These are phyloP conservation scores for Pouteria glomerata DNA, from an alignment of 148 eudicot genomes.

Conservation along the genomic window DNA sequence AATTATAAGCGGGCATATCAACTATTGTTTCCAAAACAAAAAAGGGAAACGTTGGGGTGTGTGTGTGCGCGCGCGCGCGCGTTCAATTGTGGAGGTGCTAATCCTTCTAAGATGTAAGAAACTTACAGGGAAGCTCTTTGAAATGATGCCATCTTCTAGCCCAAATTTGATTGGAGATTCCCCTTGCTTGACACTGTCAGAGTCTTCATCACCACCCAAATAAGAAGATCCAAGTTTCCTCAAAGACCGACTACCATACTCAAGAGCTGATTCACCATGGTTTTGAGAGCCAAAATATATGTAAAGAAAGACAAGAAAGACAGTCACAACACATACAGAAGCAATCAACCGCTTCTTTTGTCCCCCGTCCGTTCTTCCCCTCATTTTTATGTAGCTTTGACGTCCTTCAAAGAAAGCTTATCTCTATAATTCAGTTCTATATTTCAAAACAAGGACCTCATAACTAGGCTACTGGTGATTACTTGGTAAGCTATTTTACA, in stretches of 20 bases:
- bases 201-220: slow-evolving; percentile 83
- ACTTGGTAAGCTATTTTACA: neutral
- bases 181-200: slow-evolving; percentile 51
- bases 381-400: slow-evolving; percentile 33
- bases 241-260: slow-evolving; percentile 88
- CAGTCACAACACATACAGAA: slow-evolving; percentile 40
- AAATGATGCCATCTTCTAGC: slow-evolving; percentile 47
- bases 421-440: slow-evolving; percentile 3
- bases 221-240: slow-evolving; percentile 75
- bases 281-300: slow-evolving; percentile 72
- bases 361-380: slow-evolving; percentile 83
- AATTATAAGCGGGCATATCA: slow-evolving; percentile 19
- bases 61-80: no score
- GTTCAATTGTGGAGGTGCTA: no score
- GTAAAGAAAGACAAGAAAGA: slow-evolving; percentile 64
- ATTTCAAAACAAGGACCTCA: slow-evolving; percentile 17
- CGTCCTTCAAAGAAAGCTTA: slow-evolving; percentile 3
- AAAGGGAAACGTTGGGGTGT: neutral
- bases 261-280: slow-evolving; percentile 69
- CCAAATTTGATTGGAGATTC: slow-evolving; percentile 49
- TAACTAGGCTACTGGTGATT: neutral
- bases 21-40: neutral
- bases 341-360: slow-evolving; percentile 79
- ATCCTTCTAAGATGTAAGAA: neutral
- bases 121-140: slow-evolving; percentile 92